These are phyloP conservation scores for Candida caryicola DNA, from an alignment of 805 yeast species.

Conservation along the genomic window DNA sequence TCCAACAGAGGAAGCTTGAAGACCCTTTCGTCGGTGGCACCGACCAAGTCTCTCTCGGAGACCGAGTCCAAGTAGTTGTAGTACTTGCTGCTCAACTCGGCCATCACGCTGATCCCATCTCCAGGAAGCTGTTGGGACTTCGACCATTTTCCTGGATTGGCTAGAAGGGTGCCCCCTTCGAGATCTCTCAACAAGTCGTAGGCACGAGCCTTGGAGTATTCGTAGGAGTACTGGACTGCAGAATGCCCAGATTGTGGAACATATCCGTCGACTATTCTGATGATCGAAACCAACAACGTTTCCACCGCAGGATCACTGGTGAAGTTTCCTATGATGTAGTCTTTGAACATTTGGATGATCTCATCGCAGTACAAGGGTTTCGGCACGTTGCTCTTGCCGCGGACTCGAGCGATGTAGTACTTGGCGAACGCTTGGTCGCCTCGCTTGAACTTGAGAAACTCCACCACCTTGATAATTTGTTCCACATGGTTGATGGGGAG, in stretches of 20 bases:
- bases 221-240: slow-evolving; percentile 21
- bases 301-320: slow-evolving; percentile 44
- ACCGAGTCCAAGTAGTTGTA: slow-evolving; percentile 27
- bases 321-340: slow-evolving; percentile 55
- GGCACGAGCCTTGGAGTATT: slow-evolving; percentile 52
- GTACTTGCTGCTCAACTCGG: slow-evolving; percentile 44
- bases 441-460: slow-evolving; percentile 18
- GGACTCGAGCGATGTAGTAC: slow-evolving; percentile 13
- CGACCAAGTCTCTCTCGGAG: not conserved
- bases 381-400: slow-evolving; percentile 3
- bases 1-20: not conserved
- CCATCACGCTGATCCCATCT: slow-evolving; percentile 39
- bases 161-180: slow-evolving; percentile 23
- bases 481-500: slow-evolving; percentile 23
- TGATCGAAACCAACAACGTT: slow-evolving; percentile 38
- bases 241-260: not conserved
- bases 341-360: slow-evolving; percentile 46
- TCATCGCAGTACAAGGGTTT: slow-evolving; percentile 26
- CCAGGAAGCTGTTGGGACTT: slow-evolving; percentile 44
- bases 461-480: slow-evolving; percentile 13
- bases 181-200: slow-evolving; percentile 44
- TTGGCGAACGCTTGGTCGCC: slow-evolving; percentile 21
- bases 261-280: slow-evolving; percentile 25
- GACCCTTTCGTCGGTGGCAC: not conserved
- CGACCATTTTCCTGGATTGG: slow-evolving; percentile 55